Conservation (phyloP, 495 filamentous ascomycete species). For the Evernia prunastri region DNA sequence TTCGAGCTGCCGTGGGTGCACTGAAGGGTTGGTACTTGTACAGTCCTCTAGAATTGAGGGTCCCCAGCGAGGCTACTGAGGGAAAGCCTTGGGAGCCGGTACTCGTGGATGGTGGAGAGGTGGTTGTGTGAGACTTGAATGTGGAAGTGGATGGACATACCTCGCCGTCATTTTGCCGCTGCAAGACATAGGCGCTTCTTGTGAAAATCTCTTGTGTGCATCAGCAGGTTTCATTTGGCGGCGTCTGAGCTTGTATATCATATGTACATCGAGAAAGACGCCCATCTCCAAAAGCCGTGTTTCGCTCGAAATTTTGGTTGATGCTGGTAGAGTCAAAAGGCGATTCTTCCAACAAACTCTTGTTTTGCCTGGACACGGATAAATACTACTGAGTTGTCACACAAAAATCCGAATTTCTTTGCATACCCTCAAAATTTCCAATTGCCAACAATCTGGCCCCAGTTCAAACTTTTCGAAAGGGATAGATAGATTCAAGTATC, state of each 20-base stretch:
- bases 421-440: too few relatives aligned
- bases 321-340: background rate
- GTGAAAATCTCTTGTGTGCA: slow-evolving; percentile 4
- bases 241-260: slow-evolving; percentile 6
- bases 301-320: background rate
- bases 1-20: slow-evolving; percentile 70
- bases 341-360: background rate
- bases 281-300: slow-evolving; percentile 4
- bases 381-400: too few relatives aligned
- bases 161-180: background rate
- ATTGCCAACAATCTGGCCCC: background rate
- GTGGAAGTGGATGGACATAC: background rate
- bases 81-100: slow-evolving; percentile 68
- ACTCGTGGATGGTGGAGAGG: slow-evolving; percentile 83
- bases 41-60: slow-evolving; percentile 60
- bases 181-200: background rate
- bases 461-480: background rate
- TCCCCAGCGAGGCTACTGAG: slow-evolving; percentile 73
- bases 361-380: background rate
- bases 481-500: background rate
- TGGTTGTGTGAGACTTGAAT: slow-evolving; percentile 52
- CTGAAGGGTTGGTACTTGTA: slow-evolving; percentile 96
- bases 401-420: too few relatives aligned
- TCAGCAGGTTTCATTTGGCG: slow-evolving; percentile 16
- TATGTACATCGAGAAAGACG: slow-evolving; percentile 12